phyloP scores from a whole-genome alignment of 768 basidiomycete species.

The Xerocomellus intermedius region DNA sequence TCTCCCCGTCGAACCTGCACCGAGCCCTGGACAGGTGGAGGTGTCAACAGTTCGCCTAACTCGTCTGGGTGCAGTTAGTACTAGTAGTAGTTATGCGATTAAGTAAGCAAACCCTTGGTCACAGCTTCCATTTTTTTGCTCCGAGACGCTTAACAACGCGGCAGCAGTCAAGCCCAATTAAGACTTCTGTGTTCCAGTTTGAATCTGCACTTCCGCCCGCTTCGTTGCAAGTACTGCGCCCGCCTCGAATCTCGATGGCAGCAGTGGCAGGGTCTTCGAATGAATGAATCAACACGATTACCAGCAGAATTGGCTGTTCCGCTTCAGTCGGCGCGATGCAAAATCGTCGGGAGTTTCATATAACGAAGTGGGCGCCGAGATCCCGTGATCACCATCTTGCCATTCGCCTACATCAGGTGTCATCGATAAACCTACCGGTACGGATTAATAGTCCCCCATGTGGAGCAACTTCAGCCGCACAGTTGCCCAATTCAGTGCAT shows the following conservation, averaged over 20 bases:
- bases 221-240: constrained; percentile 22
- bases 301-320: constrained; percentile 20
- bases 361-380: constrained; percentile 14
- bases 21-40: constrained; percentile 18
- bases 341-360: constrained; percentile 6
- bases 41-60: constrained; percentile 20
- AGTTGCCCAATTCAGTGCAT: constrained; percentile 19
- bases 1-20: constrained; percentile 24
- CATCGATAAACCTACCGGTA: constrained; percentile 22
- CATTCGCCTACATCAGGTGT: constrained; percentile 14
- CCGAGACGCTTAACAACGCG: constrained; percentile 27
- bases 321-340: constrained; percentile 24
- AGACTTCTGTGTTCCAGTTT: constrained; percentile 9
- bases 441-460: constrained; percentile 27
- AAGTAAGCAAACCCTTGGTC: constrained; percentile 17
- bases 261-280: constrained; percentile 6
- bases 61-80: constrained; percentile 1
- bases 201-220: constrained; percentile 11
- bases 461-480: constrained; percentile 16
- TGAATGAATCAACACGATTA: constrained; percentile 23
- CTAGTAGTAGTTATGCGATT: constrained; percentile 15
- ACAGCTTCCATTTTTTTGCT: constrained; percentile 30
- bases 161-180: constrained; percentile 8
- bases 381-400: constrained; percentile 13
- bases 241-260: constrained; percentile 20